Conservation (phyloP, 768 basidiomycete genomes). For the Steccherinum ochraceum region DNA sequence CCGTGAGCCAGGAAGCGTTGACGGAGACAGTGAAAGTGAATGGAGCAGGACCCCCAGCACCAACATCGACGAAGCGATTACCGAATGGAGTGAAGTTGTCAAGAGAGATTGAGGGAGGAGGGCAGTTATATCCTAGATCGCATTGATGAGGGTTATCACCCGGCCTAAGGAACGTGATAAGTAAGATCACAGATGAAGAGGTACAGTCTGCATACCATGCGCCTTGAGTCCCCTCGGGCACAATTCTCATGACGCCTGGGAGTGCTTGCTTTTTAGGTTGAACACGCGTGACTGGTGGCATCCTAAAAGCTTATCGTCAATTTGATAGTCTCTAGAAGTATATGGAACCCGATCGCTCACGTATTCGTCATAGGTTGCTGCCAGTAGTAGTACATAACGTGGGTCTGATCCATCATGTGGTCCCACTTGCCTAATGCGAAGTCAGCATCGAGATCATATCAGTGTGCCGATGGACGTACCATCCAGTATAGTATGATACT, state of each 20-base stretch:
- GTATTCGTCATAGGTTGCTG: conserved; percentile 65
- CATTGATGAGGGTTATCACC: conserved; percentile 64
- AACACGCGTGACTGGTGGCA: conserved; percentile 46
- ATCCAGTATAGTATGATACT: conserved; percentile 54
- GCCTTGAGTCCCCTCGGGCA: conserved; percentile 52
- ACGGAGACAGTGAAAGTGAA: conserved; percentile 48
- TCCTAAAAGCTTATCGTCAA: conserved; percentile 25
- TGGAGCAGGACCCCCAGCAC: conserved; percentile 49
- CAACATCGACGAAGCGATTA: conserved; percentile 54
- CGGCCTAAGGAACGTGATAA: conserved; percentile 34
- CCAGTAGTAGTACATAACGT: conserved; percentile 62
- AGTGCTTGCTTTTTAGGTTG: conserved; percentile 50
- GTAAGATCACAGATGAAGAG: background rate
- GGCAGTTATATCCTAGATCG: conserved; percentile 38
- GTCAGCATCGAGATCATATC: background rate
- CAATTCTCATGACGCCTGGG: conserved; percentile 56
- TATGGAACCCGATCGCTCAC: conserved; percentile 25
- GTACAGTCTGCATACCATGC: conserved; percentile 41
- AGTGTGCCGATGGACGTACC: conserved; percentile 28
- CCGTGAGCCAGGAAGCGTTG: conserved; percentile 47
- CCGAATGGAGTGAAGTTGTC: conserved; percentile 51
- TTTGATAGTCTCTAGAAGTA: background rate
- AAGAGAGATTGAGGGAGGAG: conserved; percentile 43
- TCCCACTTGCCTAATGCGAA: conserved; percentile 12
- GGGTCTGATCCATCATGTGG: conserved; percentile 67